Conservation (phyloP, 495 filamentous ascomycete species). For the Viridothelium virens region DNA sequence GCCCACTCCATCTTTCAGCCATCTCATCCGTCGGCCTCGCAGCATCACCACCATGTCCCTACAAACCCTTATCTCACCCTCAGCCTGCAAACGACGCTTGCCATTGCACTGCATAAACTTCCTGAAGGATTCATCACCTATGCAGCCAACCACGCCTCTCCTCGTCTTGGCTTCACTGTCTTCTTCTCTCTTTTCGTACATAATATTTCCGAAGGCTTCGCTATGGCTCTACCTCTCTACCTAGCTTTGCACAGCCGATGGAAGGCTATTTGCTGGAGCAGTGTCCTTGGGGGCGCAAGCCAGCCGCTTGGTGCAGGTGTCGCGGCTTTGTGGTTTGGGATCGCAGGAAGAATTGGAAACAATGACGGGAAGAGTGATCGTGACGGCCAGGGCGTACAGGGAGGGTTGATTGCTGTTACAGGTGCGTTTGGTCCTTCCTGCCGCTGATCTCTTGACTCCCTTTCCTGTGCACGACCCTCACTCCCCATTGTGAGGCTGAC, state of each 20-base stretch:
- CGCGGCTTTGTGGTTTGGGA: conserved; percentile 71
- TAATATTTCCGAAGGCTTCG: conserved; percentile 95
- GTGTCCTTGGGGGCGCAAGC: conserved; percentile 71
- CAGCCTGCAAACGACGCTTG: conserved; percentile 84
- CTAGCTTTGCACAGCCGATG: conserved; percentile 69
- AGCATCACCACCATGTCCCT: conserved; percentile 94
- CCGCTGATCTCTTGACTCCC: neutral
- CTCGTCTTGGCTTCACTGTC: conserved; percentile 74
- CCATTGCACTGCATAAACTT: conserved; percentile 92
- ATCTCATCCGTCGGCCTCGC: conserved; percentile 19
- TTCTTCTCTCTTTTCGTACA: conserved; percentile 96
- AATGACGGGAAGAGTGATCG: conserved; percentile 38
- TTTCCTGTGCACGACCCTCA: neutral
- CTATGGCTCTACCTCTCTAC: conserved; percentile 84
- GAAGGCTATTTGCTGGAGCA: conserved; percentile 77
- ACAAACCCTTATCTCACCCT: conserved; percentile 89
- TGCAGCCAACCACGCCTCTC: conserved; percentile 93
- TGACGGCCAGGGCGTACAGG: conserved; percentile 64
- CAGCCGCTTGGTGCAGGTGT: conserved; percentile 81
- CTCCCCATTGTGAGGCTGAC: conserved; percentile 5
- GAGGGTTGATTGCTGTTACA: conserved; percentile 79
- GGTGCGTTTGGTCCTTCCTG: conserved; percentile 15
- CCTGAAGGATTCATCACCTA: conserved; percentile 98
- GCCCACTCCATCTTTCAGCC: neutral
- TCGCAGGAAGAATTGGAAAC: conserved; percentile 38